Conservation (phyloP, 306 rosid genomes). For the Malus sieversii region DNA sequence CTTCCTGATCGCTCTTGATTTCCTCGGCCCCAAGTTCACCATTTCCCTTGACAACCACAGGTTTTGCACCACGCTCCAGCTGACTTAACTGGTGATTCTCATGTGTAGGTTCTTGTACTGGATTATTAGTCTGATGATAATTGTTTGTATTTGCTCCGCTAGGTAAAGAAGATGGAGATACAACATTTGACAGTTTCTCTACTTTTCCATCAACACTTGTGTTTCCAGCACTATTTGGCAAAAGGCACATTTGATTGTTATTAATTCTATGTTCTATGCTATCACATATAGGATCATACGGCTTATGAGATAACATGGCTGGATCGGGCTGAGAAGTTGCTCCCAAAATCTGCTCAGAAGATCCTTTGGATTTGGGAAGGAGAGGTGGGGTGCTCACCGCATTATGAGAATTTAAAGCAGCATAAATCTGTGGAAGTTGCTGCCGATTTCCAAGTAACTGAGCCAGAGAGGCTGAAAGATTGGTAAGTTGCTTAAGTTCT, state of each 20-base stretch:
- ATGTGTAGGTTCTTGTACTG: constrained; percentile 22
- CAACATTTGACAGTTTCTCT: constrained; percentile 15
- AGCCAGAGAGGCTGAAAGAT: constrained; percentile 78
- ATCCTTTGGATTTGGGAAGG: constrained; percentile 37
- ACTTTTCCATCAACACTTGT: constrained; percentile 24
- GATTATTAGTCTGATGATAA: constrained; percentile 25
- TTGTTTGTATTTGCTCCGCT: constrained; percentile 27
- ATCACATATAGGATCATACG: constrained; percentile 48
- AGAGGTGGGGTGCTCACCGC: constrained; percentile 29
- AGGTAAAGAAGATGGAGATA: constrained; percentile 28
- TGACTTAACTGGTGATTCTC: constrained; percentile 28
- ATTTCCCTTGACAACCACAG: constrained; percentile 27
- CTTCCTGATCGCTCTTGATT: constrained; percentile 27
- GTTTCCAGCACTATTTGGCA: constrained; percentile 17
- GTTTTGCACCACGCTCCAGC: constrained; percentile 30
- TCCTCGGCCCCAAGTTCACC: constrained; percentile 31
- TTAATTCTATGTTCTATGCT: constrained; percentile 36
- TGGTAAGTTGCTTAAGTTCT: constrained; percentile 50
- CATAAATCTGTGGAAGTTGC: constrained; percentile 71
- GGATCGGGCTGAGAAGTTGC: constrained; percentile 37
- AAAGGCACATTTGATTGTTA: constrained; percentile 23
- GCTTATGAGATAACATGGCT: constrained; percentile 36
- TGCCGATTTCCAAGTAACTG: constrained; percentile 69
- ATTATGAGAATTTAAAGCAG: constrained; percentile 56
- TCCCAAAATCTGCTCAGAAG: constrained; percentile 35